Conservation (phyloP, 495 filamentous ascomycete genomes). For the Neurospora sp. region DNA sequence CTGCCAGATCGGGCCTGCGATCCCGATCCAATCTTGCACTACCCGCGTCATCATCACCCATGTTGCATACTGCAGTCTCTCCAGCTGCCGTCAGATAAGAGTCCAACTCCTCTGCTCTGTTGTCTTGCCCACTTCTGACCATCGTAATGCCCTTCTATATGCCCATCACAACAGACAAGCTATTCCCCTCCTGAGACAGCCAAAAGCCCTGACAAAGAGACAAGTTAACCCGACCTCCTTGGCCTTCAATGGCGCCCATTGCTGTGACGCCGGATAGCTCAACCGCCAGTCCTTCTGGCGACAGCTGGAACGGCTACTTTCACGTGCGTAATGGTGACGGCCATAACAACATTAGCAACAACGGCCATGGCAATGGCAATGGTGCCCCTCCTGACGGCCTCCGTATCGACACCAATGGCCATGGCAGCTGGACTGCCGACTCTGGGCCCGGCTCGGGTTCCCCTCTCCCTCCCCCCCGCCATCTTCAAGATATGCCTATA, state of each 20-base stretch:
- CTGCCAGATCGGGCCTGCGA: constrained; percentile 3
- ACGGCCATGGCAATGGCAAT: constrained; percentile 19
- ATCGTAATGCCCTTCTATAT: background rate
- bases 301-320: constrained; percentile 20
- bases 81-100: background rate
- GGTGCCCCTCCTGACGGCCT: constrained; percentile 1
- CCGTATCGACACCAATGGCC: constrained; percentile 2
- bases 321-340: constrained; percentile 14
- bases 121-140: background rate
- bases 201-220: background rate
- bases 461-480: background rate
- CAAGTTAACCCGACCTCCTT: background rate
- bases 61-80: background rate
- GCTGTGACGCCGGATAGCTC: constrained; percentile 31
- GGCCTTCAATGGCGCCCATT: constrained; percentile 28
- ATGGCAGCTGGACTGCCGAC: constrained; percentile 8
- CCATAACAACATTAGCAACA: constrained; percentile 27
- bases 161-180: background rate
- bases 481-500: constrained; percentile 27
- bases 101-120: background rate
- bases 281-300: constrained; percentile 20
- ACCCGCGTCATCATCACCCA: background rate
- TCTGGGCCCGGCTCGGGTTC: constrained; percentile 2
- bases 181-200: background rate
- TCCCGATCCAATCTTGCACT: background rate